Evolutionary conservation across 176 grass and related monocot genomes (phyloP), one percentile per base, ranked within the genome.

Genomic region (Rhynchospora breviuscula): DNA sequence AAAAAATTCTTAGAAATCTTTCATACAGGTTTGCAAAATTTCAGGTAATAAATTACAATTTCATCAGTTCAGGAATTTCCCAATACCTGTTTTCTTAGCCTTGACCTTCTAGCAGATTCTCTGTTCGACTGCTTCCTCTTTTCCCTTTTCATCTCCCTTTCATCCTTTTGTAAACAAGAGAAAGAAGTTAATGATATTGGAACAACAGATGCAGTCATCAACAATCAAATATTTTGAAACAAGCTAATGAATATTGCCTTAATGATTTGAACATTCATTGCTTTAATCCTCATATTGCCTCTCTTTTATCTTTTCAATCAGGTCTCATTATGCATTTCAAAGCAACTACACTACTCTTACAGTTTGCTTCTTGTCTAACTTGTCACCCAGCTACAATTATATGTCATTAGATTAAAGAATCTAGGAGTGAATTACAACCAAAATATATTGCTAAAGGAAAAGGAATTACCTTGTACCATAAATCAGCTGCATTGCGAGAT

Each of bases 51-150:
- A 43, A 40, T 40, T 40, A 40, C 35, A 54, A 46, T 6, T 67
- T 26, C 70, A 59, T 5, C 46, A 63, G 7, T 26, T 8, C 9
- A 53, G 8, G 47, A 79, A 47, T 40, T 53, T 68, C 23, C 58
- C 59, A 51, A 71, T 57, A 97, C 92, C 92, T 97, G 90, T 66
- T 97, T 97, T 86, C 92, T 86, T 68, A 97, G 61, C 83, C 94
- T 94, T 84, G 94, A 97, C 49, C 94, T 85, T 61, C 92, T 84
- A 51, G 94, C 94, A 31, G 94, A 97, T 21, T 94, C 94, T 80
- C 93, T 83, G 63, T 95, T 95, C 29, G 93, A 95, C 82, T 92
- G 93, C 75, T 95, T 95, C 79, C 90, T 89, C 59, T 80, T 84
- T 67, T 97, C 92, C 56, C 84, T 87, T 77, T 92, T 94, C 35